Percentiles rank a stretch among this genome's conserved stretches.
phyloP scores from a whole-genome alignment of 140 eudicot genomes.

The Cichorium intybus region DNA sequence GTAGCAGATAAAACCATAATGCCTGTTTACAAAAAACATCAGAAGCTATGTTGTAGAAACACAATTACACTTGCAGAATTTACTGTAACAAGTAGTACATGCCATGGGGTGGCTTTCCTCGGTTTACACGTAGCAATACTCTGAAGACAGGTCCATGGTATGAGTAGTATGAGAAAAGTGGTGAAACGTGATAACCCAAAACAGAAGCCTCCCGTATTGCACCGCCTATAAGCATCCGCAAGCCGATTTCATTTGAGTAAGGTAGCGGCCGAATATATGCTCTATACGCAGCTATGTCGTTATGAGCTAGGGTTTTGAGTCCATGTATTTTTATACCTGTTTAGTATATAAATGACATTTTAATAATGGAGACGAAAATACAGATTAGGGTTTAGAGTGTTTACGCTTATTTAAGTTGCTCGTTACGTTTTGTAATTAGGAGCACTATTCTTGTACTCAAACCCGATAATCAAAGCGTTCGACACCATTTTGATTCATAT shows the following conservation, averaged over 20 bases:
- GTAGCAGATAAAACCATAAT: slow-evolving; percentile 76
- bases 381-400: no score
- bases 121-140: slow-evolving; percentile 71
- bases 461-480: no score
- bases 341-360: no score
- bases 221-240: slow-evolving; percentile 94
- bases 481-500: no score
- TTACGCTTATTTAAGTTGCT: no score
- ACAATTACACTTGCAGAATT: neutral
- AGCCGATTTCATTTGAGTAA: slow-evolving; percentile 81
- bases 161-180: slow-evolving; percentile 92
- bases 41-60: slow-evolving; percentile 3
- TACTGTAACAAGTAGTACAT: slow-evolving; percentile 41
- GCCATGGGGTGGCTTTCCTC: slow-evolving; percentile 65
- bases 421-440: no score
- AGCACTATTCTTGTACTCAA: no score
- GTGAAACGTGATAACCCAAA: slow-evolving; percentile 74
- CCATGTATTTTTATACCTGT: no score
- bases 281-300: slow-evolving; percentile 91
- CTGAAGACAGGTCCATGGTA: slow-evolving; percentile 97
- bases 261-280: slow-evolving; percentile 79
- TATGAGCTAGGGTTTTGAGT: no score
- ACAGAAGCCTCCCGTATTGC: slow-evolving; percentile 87
- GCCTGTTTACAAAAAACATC: slow-evolving; percentile 33
- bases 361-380: no score